Evolutionary conservation across 768 basidiomycete species (phyloP).

Genomic region (Naganishia onofrii): DNA sequence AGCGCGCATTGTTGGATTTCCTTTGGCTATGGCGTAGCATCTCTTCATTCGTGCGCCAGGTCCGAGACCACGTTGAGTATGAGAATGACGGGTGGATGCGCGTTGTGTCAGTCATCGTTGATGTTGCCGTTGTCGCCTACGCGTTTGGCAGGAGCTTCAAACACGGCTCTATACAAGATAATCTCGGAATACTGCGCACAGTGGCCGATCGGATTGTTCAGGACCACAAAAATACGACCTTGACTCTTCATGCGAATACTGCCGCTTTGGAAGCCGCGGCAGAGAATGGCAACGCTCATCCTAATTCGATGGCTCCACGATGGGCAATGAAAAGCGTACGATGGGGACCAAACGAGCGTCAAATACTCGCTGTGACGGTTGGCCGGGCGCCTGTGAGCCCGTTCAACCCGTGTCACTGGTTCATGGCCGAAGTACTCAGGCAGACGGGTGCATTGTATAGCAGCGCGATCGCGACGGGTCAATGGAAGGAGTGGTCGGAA

Average conservation of each 20-base stretch:
- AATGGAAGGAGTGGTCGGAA: not conserved
- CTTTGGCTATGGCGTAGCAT: conserved; percentile 90
- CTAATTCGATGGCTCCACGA: not conserved
- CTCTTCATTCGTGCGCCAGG: conserved; percentile 82
- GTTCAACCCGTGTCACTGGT: conserved; percentile 31
- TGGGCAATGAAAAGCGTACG: not conserved
- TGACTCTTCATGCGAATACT: not conserved
- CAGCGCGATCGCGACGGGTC: not conserved
- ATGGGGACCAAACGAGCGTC: not conserved
- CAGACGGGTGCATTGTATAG: conserved; percentile 6
- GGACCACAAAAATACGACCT: not conserved
- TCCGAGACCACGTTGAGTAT: conserved; percentile 82
- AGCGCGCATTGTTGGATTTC: conserved; percentile 69
- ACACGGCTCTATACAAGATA: conserved; percentile 57
- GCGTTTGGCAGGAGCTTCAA: conserved; percentile 83
- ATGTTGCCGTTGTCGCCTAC: conserved; percentile 84
- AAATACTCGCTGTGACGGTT: not conserved
- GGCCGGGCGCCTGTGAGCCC: conserved; percentile 19
- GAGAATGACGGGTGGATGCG: conserved; percentile 96
- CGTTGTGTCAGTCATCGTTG: conserved; percentile 91
- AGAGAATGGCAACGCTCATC: not conserved
- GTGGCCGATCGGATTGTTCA: conserved; percentile 9
- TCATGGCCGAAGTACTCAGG: conserved; percentile 23
- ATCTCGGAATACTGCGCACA: not conserved
- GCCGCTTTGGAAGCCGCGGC: not conserved